These are phyloP conservation scores for Litchi chinensis DNA, from an alignment of 345 rosid species.

Conservation along the genomic window DNA sequence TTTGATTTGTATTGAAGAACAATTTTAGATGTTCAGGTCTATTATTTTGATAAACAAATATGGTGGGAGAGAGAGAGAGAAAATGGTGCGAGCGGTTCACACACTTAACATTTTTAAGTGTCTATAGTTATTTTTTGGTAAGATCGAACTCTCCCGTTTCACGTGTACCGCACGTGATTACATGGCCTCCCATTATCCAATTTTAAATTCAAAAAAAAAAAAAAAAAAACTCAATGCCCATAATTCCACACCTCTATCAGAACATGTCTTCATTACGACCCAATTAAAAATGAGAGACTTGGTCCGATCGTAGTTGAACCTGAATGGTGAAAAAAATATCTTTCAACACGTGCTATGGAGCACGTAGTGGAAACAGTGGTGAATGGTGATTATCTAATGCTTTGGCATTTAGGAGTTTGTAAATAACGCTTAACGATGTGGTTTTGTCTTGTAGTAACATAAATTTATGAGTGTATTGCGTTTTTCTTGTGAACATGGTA, in stretches of 20 bases:
- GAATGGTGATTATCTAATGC: not conserved
- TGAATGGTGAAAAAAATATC: no score
- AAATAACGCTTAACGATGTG: not conserved
- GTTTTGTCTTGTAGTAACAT: not conserved
- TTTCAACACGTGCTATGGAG: not conserved
- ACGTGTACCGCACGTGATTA: slow-evolving; percentile 29
- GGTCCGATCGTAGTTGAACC: no score
- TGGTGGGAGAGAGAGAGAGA: no score
- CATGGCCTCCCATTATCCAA: no score
- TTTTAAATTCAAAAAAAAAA: no score
- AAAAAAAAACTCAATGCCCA: no score
- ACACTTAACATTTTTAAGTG: not conserved
- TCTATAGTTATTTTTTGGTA: slow-evolving; percentile 10
- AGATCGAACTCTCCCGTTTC: slow-evolving; percentile 17
- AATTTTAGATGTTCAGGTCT: no score
- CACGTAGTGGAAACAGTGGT: not conserved
- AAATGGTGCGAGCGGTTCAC: not conserved
- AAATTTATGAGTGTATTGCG: no score
- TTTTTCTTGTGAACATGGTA: no score
- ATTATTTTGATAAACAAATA: no score
- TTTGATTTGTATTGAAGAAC: no score
- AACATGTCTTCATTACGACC: not conserved
- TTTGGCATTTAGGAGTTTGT: slow-evolving; percentile 7
- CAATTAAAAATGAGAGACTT: not conserved
- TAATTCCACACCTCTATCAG: not conserved